Conservation (phyloP, 2,329 filamentous ascomycete species). For the Mycocentrospora acerina region DNA sequence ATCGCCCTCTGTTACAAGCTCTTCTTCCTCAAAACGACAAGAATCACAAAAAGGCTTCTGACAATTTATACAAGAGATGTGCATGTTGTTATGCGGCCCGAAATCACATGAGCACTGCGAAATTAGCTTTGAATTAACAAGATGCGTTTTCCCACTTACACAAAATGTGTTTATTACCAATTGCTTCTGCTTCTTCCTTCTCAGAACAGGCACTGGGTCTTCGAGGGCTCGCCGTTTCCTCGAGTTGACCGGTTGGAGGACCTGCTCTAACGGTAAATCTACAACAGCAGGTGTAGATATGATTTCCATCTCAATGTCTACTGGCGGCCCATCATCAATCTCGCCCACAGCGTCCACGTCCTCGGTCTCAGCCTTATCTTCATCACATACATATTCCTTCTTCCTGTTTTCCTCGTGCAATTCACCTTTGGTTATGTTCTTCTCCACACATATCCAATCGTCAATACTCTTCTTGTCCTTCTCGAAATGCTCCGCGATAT, state of each 20-base stretch:
- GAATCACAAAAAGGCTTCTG: too few species aligned
- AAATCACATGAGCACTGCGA: too few species aligned
- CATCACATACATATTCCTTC: slow-evolving; percentile 3
- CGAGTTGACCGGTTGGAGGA: neutral
- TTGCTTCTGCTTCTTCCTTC: too few species aligned
- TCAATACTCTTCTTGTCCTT: slow-evolving; percentile 56
- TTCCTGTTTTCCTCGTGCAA: slow-evolving; percentile 16
- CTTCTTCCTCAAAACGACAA: too few species aligned
- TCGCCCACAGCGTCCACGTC: neutral
- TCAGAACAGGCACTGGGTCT: neutral
- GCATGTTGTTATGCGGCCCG: too few species aligned
- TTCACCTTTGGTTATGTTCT: slow-evolving; percentile 38
- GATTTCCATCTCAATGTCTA: too few species aligned
- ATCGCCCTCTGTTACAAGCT: neutral
- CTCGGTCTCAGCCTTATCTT: slow-evolving; percentile 5
- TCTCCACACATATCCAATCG: slow-evolving; percentile 56
- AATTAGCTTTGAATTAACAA: too few species aligned
- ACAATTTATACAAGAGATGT: too few species aligned
- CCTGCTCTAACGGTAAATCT: neutral
- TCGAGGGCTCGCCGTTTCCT: slow-evolving; percentile 1
- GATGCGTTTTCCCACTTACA: too few species aligned
- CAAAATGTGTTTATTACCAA: too few species aligned
- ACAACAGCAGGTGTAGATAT: too few species aligned
- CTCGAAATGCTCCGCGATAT: slow-evolving; percentile 74
- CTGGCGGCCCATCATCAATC: neutral